Base-by-base conservation (phyloP, 768 basidiomycete genomes). In the Xerocomus potaroensis region DNA sequence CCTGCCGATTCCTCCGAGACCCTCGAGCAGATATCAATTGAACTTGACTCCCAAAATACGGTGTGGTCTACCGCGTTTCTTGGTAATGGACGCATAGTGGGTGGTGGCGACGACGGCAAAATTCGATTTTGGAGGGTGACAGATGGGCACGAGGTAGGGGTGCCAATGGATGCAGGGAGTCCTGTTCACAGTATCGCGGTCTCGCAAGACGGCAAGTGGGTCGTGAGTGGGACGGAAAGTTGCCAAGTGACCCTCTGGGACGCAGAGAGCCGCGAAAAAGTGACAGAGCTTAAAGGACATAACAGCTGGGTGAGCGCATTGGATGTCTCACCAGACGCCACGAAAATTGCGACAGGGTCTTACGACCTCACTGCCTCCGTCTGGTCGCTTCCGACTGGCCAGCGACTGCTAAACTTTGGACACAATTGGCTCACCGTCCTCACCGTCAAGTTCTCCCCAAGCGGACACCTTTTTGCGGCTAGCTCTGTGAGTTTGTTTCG, bases 361-460 rank as follows among this genome's bases (percentile, higher is more conserved):
- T n/a, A 37, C 1, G 37, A 19, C 15, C 11, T n/a, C 9, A 41
- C 19, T 10, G 30, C 24, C 21, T 38, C 19, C 2, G 34, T 51
- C 32, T 47, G 46, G 40, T 37, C 32, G 14, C 23, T 40, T 3
- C 18, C 14, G 5, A 35, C 11, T 10, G 45, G 52, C 10, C 0
- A 21, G 1, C 34, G 10, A 5, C 34, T 36, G 8, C 15, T 46
- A 16, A 1, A 38, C 0, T 24, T 22, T 14, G 1, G 22, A 12
- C 41, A 49, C 31, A n/a, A 23, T 4, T 0, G 9, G 15, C 0
- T 1, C 2, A 16, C 11, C 19, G 19, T 22, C 26, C 10, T 8
- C 1, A 29, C 38, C 1, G 38, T 10, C 27, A 52, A 44, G 12
- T 53, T 54, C 12, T 52, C 38, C 0, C 50, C 39, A 4, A 6